These are phyloP conservation scores for Amaranthus tricolor DNA, from an alignment of 179 eudicot species.

Conservation along the genomic window DNA sequence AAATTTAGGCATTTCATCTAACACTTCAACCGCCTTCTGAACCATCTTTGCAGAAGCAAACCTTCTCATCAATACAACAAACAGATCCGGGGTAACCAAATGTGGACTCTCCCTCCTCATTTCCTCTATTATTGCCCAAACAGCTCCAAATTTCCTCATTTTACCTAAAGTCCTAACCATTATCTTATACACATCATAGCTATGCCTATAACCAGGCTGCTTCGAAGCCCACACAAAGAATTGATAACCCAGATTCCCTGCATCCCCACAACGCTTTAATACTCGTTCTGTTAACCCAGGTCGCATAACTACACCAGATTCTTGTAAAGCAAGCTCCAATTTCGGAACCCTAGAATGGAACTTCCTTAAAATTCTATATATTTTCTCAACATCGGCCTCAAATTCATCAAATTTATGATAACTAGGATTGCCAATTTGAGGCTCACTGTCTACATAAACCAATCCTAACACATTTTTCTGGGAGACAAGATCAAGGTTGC, in stretches of 20 bases:
- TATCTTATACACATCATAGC: slow-evolving; percentile 64
- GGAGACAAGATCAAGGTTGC: slow-evolving; percentile 1
- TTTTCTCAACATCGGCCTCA: slow-evolving; percentile 68
- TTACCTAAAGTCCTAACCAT: slow-evolving; percentile 70
- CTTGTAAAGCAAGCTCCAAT: slow-evolving; percentile 72
- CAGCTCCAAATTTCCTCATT: slow-evolving; percentile 81
- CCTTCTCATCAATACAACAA: slow-evolving; percentile 79
- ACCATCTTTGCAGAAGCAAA: slow-evolving; percentile 90
- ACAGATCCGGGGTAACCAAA: slow-evolving; percentile 65
- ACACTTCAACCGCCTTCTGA: slow-evolving; percentile 77
- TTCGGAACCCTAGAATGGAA: slow-evolving; percentile 88
- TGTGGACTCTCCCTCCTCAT: slow-evolving; percentile 71
- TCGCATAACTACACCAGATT: slow-evolving; percentile 62
- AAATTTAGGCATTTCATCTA: slow-evolving; percentile 91
- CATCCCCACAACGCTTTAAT: slow-evolving; percentile 84
- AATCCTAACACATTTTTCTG: slow-evolving; percentile 27
- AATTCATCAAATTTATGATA: slow-evolving; percentile 54
- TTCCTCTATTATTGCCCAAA: slow-evolving; percentile 84
- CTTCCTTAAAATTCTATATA: slow-evolving; percentile 66
- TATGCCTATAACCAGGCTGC: slow-evolving; percentile 69
- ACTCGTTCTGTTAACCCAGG: slow-evolving; percentile 75
- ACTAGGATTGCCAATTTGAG: slow-evolving; percentile 14
- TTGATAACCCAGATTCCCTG: slow-evolving; percentile 74
- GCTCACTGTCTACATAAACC: slow-evolving; percentile 27
- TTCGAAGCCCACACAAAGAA: slow-evolving; percentile 80